A percentile compares a stretch with the other conserved stretches of the same genome.
Conservation (phyloP, 345 rosid genomes). For the Citrus hindsii region DNA sequence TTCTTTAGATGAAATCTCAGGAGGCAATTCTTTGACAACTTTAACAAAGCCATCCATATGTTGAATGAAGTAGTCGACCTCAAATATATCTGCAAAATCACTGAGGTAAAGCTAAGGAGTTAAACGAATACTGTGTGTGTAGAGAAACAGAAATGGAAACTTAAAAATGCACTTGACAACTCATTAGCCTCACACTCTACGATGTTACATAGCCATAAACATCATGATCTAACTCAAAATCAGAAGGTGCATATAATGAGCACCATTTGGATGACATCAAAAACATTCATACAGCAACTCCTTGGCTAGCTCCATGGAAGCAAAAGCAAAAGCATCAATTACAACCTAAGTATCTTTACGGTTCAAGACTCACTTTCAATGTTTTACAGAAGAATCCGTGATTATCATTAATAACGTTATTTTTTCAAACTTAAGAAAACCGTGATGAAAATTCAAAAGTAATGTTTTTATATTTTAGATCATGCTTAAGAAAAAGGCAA, state of each 20-base stretch:
- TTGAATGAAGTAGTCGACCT: constrained; percentile 80
- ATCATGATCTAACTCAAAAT: neutral
- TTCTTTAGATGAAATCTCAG: constrained; percentile 61
- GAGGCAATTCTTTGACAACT: constrained; percentile 68
- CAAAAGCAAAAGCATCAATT: neutral
- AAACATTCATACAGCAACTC: neutral
- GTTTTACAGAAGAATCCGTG: neutral
- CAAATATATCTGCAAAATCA: constrained; percentile 95
- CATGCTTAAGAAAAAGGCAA: neutral
- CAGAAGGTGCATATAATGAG: neutral
- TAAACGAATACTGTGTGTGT: neutral
- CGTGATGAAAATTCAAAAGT: neutral
- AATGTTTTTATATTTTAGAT: neutral
- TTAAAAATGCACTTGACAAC: neutral
- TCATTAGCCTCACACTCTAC: neutral
- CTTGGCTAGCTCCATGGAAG: neutral
- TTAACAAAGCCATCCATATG: constrained; percentile 59
- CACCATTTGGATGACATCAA: neutral
- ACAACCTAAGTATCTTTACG: neutral
- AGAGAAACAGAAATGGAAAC: neutral
- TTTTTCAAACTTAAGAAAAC: neutral
- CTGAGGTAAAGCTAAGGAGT: constrained; percentile 34
- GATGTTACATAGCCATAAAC: neutral
- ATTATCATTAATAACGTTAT: neutral
- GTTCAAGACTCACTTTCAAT: neutral